Evolutionary conservation across 805 yeast species (phyloP).

Genomic region (Barnettozyma californica): DNA sequence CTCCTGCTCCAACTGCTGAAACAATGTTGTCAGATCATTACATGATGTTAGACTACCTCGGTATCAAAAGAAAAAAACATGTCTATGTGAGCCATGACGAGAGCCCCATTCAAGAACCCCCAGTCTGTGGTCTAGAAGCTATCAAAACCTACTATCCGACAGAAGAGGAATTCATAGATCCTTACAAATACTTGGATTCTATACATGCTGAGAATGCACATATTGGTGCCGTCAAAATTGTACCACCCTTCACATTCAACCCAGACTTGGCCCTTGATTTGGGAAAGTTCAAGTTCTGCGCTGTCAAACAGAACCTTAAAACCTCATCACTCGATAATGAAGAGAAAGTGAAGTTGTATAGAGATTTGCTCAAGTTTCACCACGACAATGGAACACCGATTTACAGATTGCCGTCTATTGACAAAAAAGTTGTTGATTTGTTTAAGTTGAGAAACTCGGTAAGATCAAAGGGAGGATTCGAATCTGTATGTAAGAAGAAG

Average conservation of each 20-base stretch:
- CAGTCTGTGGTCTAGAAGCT: background rate
- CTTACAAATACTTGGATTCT: conserved; percentile 47
- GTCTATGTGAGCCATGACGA: background rate
- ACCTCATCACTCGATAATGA: conserved; percentile 35
- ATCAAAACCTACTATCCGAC: conserved; percentile 30
- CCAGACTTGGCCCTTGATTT: conserved; percentile 34
- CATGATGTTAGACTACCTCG: conserved; percentile 1
- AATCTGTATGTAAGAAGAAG: conserved; percentile 55
- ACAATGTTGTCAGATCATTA: background rate
- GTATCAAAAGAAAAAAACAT: conserved; percentile 1
- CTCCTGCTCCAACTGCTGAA: background rate
- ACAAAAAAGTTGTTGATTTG: conserved; percentile 60
- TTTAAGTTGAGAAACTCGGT: conserved; percentile 56
- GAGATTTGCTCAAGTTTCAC: conserved; percentile 40
- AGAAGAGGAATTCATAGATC: conserved; percentile 48
- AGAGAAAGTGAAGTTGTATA: conserved; percentile 43
- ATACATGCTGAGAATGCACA: conserved; percentile 37
- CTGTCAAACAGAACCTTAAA: conserved; percentile 44
- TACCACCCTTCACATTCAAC: conserved; percentile 43
- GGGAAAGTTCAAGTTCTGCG: conserved; percentile 45
- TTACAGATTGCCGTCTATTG: conserved; percentile 57
- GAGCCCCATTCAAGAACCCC: background rate
- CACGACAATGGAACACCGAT: conserved; percentile 24
- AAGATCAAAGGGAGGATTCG: conserved; percentile 59
- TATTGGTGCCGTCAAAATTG: conserved; percentile 63